These are phyloP conservation scores for Acacia acuminata DNA, from an alignment of 306 rosid species.

Conservation along the genomic window DNA sequence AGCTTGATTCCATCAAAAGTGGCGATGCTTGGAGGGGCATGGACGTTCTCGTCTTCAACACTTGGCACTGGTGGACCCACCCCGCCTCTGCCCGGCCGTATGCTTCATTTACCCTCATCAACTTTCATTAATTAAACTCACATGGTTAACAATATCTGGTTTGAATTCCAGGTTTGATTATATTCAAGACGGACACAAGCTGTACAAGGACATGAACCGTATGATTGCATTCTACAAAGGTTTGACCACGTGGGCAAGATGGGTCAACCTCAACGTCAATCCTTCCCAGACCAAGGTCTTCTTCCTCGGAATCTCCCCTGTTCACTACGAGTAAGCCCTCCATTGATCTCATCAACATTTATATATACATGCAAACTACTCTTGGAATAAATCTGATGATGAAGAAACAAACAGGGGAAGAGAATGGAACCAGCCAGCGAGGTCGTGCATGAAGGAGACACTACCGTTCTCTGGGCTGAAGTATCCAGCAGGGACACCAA, in stretches of 20 bases:
- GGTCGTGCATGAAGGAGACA: constrained; percentile 70
- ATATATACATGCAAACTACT: no score
- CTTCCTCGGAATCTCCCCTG: constrained; percentile 93
- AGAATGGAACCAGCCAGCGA: constrained; percentile 84
- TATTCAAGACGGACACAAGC: constrained; percentile 58
- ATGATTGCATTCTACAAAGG: constrained; percentile 79
- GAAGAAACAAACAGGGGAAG: constrained; percentile 54
- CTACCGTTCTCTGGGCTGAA: constrained; percentile 62
- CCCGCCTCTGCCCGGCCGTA: constrained; percentile 85
- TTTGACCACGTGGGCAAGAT: constrained; percentile 88
- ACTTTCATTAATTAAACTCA: no score
- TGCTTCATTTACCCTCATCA: neutral
- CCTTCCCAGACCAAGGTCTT: constrained; percentile 84
- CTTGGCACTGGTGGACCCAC: constrained; percentile 99
- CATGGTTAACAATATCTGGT: neutral
- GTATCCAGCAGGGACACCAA: constrained; percentile 87
- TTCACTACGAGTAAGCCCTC: constrained; percentile 76
- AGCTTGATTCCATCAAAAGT: constrained; percentile 68
- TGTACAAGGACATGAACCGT: constrained; percentile 87
- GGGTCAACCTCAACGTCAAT: constrained; percentile 76
- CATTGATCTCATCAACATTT: neutral
- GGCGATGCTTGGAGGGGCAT: constrained; percentile 89
- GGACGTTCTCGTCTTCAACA: constrained; percentile 80
- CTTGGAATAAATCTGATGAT: no score
- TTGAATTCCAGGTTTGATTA: constrained; percentile 64